Conservation (phyloP, 164 flowering plant species). For the Vitis cinerea region DNA sequence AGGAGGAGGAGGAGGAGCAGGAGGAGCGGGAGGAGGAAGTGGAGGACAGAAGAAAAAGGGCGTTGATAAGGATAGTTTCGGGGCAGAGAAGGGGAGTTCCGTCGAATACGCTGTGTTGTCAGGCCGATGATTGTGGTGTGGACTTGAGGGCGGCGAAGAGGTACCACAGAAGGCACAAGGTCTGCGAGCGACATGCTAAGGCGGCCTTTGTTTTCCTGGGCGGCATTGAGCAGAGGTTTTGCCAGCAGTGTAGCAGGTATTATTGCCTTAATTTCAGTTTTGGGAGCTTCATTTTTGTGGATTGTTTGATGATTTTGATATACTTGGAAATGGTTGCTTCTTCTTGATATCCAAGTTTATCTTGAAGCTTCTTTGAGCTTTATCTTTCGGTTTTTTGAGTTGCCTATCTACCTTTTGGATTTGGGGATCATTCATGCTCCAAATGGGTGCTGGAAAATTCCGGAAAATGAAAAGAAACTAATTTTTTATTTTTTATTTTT, state of each 20-base stretch:
- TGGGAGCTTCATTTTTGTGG: too few species aligned
- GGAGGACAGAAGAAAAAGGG: neutral
- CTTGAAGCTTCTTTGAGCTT: too few species aligned
- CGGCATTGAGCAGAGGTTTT: conserved; percentile 21
- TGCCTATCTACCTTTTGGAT: too few species aligned
- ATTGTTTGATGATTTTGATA: too few species aligned
- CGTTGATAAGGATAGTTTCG: conserved; percentile 2
- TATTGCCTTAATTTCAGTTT: neutral
- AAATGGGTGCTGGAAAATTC: too few species aligned
- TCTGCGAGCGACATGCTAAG: conserved; percentile 20
- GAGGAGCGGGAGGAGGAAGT: neutral
- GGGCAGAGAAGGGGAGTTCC: neutral
- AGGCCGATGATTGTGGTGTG: conserved; percentile 9
- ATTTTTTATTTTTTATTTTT: too few species aligned
- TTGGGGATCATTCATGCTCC: too few species aligned
- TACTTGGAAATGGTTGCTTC: too few species aligned
- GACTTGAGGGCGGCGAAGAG: conserved; percentile 9
- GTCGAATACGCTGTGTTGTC: conserved; percentile 2
- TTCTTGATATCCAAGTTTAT: too few species aligned
- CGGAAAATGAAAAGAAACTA: too few species aligned
- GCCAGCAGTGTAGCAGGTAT: conserved; percentile 32
- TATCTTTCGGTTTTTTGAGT: too few species aligned
- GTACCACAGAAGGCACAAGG: conserved; percentile 20
- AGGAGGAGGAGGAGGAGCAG: neutral
- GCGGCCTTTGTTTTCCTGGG: conserved; percentile 11